These are phyloP conservation scores for Graphilbum fragrans DNA, from an alignment of 2,329 filamentous ascomycete species.

Conservation along the genomic window DNA sequence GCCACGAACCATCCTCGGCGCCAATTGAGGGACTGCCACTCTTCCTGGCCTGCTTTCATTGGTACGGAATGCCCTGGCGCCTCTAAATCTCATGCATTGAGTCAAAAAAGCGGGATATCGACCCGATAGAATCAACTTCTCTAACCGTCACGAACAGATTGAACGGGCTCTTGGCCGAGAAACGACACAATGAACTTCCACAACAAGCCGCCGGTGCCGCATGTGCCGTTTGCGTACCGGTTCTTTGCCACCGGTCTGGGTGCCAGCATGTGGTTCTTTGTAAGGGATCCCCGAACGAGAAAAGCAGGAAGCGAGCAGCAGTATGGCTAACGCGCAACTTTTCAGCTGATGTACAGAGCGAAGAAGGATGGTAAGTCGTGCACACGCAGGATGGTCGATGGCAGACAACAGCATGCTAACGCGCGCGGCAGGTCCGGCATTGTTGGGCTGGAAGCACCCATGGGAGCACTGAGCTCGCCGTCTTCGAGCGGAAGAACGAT, in stretches of 20 bases:
- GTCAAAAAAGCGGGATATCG: no score
- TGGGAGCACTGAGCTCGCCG: conserved; percentile 63
- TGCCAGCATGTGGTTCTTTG: conserved; percentile 99
- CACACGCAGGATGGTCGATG: no score
- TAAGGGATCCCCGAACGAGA: conserved; percentile 27
- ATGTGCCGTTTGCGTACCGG: conserved; percentile 57
- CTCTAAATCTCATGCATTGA: no score
- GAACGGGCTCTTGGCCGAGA: not conserved
- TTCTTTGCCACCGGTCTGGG: conserved; percentile 77
- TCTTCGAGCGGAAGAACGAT: not conserved
- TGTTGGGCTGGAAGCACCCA: conserved; percentile 90
- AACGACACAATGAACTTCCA: conserved; percentile 10
- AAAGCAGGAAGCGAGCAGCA: not conserved
- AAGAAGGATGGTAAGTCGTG: conserved; percentile 70
- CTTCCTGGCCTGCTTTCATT: no score
- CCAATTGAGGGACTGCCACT: no score
- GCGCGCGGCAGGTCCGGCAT: conserved; percentile 44
- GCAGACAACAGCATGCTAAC: not conserved
- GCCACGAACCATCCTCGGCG: no score
- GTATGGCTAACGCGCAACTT: conserved; percentile 3
- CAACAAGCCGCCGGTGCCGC: conserved; percentile 21
- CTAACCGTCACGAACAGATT: not conserved
- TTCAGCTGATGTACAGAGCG: conserved; percentile 84
- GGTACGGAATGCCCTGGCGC: no score
- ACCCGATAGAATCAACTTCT: no score